A percentile compares a stretch with the other conserved stretches of the same genome.
phyloP scores from a whole-genome alignment of 495 filamentous ascomycete genomes.

The Cercophora scortea region DNA sequence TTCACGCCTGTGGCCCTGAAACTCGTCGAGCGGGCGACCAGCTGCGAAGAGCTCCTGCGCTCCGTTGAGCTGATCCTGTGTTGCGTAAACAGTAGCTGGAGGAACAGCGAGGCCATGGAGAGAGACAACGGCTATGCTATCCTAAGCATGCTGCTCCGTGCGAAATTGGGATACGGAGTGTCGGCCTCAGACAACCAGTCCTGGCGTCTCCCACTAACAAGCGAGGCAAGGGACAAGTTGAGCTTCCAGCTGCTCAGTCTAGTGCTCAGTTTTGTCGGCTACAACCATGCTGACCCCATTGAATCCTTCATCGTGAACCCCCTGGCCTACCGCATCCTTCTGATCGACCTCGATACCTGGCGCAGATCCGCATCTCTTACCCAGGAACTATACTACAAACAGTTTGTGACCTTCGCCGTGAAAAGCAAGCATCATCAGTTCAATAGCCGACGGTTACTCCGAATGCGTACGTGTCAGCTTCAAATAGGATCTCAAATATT shows the following conservation, averaged over 20 bases:
- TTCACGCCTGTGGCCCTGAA: slow-evolving; percentile 78
- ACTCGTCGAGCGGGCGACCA: slow-evolving; percentile 66
- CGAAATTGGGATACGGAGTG: slow-evolving; percentile 57
- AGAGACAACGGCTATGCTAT: slow-evolving; percentile 89
- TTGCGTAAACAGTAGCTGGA: slow-evolving; percentile 80
- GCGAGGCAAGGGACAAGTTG: slow-evolving; percentile 55
- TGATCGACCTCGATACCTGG: slow-evolving; percentile 92
- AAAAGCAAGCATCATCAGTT: slow-evolving; percentile 87
- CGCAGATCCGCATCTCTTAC: slow-evolving; percentile 63
- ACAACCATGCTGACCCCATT: slow-evolving; percentile 63
- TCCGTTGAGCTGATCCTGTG: slow-evolving; percentile 78
- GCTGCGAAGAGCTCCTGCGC: slow-evolving; percentile 59
- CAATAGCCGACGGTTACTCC: slow-evolving; percentile 72
- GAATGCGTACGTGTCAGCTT: slow-evolving; percentile 69
- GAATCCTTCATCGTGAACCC: slow-evolving; percentile 93
- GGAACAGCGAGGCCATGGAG: slow-evolving; percentile 98
- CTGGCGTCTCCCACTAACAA: slow-evolving; percentile 29
- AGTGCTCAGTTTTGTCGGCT: slow-evolving; percentile 82
- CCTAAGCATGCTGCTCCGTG: slow-evolving; percentile 66
- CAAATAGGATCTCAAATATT: not conserved
- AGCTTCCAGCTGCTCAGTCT: slow-evolving; percentile 63
- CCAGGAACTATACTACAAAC: slow-evolving; percentile 82
- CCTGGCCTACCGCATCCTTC: slow-evolving; percentile 79
- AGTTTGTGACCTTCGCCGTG: slow-evolving; percentile 76
- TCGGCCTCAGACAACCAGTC: slow-evolving; percentile 31